Conservation (phyloP, 202 grass and related monocot genomes). For the Schoenoplectus tabernaemontani region DNA sequence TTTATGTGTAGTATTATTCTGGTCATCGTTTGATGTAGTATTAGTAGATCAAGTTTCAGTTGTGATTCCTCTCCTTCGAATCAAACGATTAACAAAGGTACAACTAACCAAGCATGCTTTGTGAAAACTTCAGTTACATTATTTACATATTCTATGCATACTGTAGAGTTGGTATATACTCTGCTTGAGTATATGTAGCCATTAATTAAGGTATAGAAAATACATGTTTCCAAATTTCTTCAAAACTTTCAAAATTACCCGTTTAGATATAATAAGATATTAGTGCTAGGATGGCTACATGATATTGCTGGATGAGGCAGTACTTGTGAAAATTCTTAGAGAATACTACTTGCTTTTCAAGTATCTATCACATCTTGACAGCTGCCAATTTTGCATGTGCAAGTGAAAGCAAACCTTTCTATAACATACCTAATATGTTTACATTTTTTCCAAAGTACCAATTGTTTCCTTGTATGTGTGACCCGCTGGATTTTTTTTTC, state of each 20-base stretch:
- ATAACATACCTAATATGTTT: neutral
- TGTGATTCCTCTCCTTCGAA: conserved; percentile 78
- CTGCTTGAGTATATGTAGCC: neutral
- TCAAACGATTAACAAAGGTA: conserved; percentile 65
- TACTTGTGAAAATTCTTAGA: no score
- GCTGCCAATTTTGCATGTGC: neutral
- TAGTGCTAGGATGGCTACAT: no score
- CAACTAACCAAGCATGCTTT: neutral
- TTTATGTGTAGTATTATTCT: conserved; percentile 65
- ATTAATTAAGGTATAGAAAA: neutral
- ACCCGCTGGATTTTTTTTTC: neutral
- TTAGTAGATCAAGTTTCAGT: conserved; percentile 90
- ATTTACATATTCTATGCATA: no score
- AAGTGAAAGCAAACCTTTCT: neutral
- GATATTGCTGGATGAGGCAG: no score
- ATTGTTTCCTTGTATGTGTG: neutral
- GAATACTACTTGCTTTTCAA: no score
- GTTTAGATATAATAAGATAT: no score
- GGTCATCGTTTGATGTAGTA: conserved; percentile 72
- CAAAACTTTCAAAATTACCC: neutral
- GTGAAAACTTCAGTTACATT: conserved; percentile 10
- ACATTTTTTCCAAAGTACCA: neutral
- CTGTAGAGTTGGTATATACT: neutral
- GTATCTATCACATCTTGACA: conserved; percentile 3
- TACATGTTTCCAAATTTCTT: neutral